A percentile compares a stretch with the other conserved stretches of the same genome.
Conservation (phyloP, 345 rosid species). For the Hevea brasiliensis region DNA sequence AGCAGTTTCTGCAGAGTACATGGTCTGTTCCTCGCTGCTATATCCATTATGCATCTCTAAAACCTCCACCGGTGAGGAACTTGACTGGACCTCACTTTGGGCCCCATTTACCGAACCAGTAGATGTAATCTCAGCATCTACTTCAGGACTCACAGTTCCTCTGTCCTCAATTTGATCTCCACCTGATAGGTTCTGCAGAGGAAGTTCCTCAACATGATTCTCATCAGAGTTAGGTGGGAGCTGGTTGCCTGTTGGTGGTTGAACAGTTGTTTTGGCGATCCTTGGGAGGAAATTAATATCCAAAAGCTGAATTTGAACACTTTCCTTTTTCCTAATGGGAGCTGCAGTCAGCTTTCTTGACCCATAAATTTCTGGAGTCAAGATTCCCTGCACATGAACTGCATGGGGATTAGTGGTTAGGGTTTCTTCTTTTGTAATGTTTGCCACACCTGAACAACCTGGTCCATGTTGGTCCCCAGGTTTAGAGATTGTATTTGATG, state of each 20-base stretch:
- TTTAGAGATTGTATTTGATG: slow-evolving; percentile 45
- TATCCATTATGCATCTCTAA: slow-evolving; percentile 47
- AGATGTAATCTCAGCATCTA: slow-evolving; percentile 55
- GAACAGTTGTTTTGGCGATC: slow-evolving; percentile 35
- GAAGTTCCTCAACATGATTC: slow-evolving; percentile 34
- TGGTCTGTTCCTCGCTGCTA: slow-evolving; percentile 84
- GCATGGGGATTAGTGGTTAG: slow-evolving; percentile 39
- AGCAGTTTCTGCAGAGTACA: slow-evolving; percentile 99
- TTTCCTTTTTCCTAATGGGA: slow-evolving; percentile 60
- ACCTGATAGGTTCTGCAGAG: slow-evolving; percentile 25
- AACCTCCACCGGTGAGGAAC: slow-evolving; percentile 49
- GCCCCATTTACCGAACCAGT: slow-evolving; percentile 66
- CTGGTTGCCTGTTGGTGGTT: slow-evolving; percentile 29
- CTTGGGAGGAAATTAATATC: slow-evolving; percentile 88
- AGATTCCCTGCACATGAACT: slow-evolving; percentile 69
- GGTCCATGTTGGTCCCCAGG: slow-evolving; percentile 43
- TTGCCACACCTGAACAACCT: slow-evolving; percentile 37
- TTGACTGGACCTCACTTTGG: slow-evolving; percentile 61
- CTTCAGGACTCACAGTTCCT: slow-evolving; percentile 19
- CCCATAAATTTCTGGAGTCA: slow-evolving; percentile 90
- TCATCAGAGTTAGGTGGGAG: slow-evolving; percentile 34
- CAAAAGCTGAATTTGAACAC: slow-evolving; percentile 61
- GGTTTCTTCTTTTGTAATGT: slow-evolving; percentile 49
- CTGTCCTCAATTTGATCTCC: slow-evolving; percentile 28
- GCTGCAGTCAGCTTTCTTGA: slow-evolving; percentile 65